A percentile compares a stretch with the other conserved stretches of the same genome.
Conservation (phyloP, 192 early-diverging fungal genomes). For the Cetraspora pellucida region DNA sequence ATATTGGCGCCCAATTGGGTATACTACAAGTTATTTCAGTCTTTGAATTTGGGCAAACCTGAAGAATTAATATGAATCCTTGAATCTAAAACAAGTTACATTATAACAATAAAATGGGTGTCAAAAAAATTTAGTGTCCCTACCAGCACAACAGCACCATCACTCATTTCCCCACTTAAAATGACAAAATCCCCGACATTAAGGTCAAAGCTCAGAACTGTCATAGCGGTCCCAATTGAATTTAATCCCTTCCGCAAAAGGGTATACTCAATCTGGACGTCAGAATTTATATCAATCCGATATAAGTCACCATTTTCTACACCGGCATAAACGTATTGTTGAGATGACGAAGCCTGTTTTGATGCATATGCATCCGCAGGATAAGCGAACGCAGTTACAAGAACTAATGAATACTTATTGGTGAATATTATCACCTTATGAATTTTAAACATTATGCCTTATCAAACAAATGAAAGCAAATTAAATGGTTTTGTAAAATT, state of each 20-base stretch:
- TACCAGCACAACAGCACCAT: conserved; percentile 22
- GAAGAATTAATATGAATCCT: not conserved
- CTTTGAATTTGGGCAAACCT: not conserved
- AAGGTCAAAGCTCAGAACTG: not conserved
- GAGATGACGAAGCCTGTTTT: not conserved
- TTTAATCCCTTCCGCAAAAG: conserved; percentile 6
- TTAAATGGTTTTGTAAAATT: not conserved
- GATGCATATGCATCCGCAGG: not conserved
- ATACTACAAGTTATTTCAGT: not conserved
- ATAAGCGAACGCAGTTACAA: conserved; percentile 18
- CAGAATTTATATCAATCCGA: conserved; percentile 1
- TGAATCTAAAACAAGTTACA: not conserved
- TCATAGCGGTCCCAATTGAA: conserved; percentile 1
- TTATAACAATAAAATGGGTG: not conserved
- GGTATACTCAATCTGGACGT: not conserved
- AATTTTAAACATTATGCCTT: too few relatives aligned
- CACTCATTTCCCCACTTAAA: conserved; percentile 19
- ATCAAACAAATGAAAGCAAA: too few relatives aligned
- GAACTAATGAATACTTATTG: not conserved
- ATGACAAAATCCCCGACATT: conserved; percentile 6
- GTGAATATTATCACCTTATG: not conserved
- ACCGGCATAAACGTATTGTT: conserved; percentile 24
- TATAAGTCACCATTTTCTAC: conserved; percentile 8
- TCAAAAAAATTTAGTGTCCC: not conserved
- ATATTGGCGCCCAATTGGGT: conserved; percentile 29